A percentile compares a stretch with the other conserved stretches of the same genome.
These are phyloP conservation scores for Pseudocercospora fuligena DNA, from an alignment of 2,329 filamentous ascomycete species.

Conservation along the genomic window DNA sequence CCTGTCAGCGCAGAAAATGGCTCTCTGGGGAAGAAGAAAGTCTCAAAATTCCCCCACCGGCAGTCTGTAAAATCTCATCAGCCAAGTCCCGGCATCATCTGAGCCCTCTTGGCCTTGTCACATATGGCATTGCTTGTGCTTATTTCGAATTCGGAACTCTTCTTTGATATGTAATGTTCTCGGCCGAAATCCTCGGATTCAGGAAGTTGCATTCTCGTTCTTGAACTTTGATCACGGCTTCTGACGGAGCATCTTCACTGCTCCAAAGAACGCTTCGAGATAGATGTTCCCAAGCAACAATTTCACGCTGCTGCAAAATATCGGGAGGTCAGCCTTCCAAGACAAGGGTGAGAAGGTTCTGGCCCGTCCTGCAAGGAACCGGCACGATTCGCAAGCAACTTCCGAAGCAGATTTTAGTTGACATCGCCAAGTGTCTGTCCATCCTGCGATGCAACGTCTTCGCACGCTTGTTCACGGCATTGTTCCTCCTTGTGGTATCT, in stretches of 20 bases:
- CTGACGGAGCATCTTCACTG: no score
- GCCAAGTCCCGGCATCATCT: background rate
- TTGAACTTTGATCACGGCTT: no score
- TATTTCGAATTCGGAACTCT: background rate
- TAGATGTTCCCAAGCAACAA: background rate
- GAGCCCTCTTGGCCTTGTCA: background rate
- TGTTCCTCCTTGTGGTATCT: background rate
- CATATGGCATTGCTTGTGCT: background rate
- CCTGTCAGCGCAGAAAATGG: background rate
- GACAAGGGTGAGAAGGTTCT: background rate
- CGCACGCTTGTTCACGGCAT: background rate
- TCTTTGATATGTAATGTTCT: background rate
- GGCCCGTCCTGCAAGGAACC: constrained; percentile 2
- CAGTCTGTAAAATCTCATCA: background rate
- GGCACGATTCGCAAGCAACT: background rate
- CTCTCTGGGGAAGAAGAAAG: background rate
- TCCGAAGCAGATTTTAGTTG: background rate
- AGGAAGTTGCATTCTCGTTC: no score
- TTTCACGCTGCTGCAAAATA: background rate
- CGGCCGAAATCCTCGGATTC: background rate
- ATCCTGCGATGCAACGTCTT: background rate
- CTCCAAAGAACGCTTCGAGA: no score
- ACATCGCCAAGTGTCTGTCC: background rate
- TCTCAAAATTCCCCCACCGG: background rate
- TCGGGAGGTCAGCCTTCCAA: background rate